Evolutionary conservation across 371 early-diverging fungal genomes (phyloP), one percentile per base, ranked within the genome.

Genomic region (Spiromyces aspiralis): DNA sequence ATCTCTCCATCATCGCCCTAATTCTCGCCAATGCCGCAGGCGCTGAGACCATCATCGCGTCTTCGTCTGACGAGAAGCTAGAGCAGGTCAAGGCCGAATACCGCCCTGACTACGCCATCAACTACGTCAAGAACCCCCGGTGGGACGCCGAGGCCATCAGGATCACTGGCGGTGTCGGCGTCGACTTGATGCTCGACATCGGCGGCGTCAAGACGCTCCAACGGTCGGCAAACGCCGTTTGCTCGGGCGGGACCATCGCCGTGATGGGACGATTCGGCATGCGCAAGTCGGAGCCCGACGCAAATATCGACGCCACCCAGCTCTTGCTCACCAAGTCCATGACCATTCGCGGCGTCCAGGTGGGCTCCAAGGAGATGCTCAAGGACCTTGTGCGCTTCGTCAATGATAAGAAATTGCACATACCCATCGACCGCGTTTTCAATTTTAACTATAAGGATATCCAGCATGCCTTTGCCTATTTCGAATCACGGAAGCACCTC

Each of bases 1-100:
- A 16, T 10, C 10, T 35, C 16, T 6, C 35, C 16, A 35, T 35
- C 35, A 35, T 16, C 23, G 51, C 21, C 22, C 59, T 2, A 52
- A 59, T 27, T 53, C 55, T 19, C 56, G 59, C 62, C 6, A 48
- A 49, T 1, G 62, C 62, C 4, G 54, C 59, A 19, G 61, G 58
- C 21, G 59, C 59, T 22, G 27, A 43, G 12, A 52, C 53, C 4
- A 62, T 59, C 25, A 48, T 62, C 12, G 56, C 59, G 0, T 62
- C 60, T 3, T 51, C 51, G 28, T 60, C 61, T 6, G 61, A 60
- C 13, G 55, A 55, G 3, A 59, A 59, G 24, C 45, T 62, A 12
- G 41, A 48, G 19, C 47, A 44, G 12, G 62, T 59, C 1, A 55
- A 59, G 13, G 46, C 48, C 27, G 47, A 51, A 3, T 62, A 51